Evolutionary conservation across 139 green algal genomes (phyloP), one percentile per base, ranked within the genome.

Genomic region (Nannochloris sp.): DNA sequence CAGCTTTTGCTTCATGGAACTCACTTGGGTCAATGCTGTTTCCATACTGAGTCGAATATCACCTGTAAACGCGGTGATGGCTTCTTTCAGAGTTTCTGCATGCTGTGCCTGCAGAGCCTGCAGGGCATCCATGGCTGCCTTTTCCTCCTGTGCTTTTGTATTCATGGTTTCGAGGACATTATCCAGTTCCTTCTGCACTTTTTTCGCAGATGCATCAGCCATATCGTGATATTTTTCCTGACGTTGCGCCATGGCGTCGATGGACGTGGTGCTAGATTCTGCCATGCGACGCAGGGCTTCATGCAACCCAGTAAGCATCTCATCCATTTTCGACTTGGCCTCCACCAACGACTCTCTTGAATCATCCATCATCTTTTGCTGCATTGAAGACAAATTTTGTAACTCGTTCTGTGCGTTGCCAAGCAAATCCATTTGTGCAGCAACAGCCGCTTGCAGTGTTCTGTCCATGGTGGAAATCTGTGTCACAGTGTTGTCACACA

Each of bases 391-490:
- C n/a, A 53, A 21, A 37, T 57, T 48, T 1, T 23, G 24, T 15
- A 81, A 61, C 34, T 59, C 44, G 11, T 16, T 16, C 11, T 29
- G 18, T 6, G 72, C 49, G 15, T 43, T 48, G 5, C 25, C 68
- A 62, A 72, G 75, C 12, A 63, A 48, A 65, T 71, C 19, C 3
- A 54, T 36, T 62, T 82, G 69, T 8, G 54, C 56, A 5, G 19
- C 51, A 4, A 75, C 62, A 5, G 64, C 56, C 7, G 16, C 59
- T 3, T 34, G 23, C 4, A 84, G 50, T 3, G 67, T 61, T 3
- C 25, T 48, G 27, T 81, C 51, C 46, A 84, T 55, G 4, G 55
- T 62, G 5, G 50, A 37, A 25, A 83, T 43, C 1, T 44, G 43
- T 27, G 34, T 5, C 60, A 60, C 50, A 5, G 67, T 62, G 1